Percentiles rank a stretch among this genome's conserved stretches.
phyloP scores from a whole-genome alignment of 2,329 filamentous ascomycete genomes.

The Claviceps sp. region DNA sequence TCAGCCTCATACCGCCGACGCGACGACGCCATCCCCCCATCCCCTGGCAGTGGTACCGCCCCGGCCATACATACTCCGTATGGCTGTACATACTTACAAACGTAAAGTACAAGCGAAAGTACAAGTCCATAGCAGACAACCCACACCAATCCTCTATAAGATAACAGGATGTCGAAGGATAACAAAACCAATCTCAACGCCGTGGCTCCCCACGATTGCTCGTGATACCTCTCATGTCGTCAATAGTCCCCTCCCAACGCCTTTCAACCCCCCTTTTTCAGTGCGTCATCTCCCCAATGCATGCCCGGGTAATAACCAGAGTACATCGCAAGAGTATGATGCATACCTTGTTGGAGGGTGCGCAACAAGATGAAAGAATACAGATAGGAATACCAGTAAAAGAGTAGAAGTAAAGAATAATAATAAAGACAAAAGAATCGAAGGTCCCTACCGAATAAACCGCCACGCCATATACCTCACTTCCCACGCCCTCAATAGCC shows the following conservation, averaged over 20 bases:
- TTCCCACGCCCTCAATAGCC: constrained; percentile 27
- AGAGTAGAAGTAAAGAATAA: too few species aligned
- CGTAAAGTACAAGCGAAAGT: neutral
- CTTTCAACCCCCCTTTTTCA: neutral
- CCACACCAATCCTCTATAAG: neutral
- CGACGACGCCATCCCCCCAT: neutral
- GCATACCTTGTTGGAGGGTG: too few species aligned
- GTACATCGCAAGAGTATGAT: too few species aligned
- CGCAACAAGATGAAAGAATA: too few species aligned
- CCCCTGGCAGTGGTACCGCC: neutral
- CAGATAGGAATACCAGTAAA: neutral
- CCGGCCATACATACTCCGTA: too few species aligned
- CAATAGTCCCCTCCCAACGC: neutral
- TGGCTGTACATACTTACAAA: neutral
- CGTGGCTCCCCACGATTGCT: constrained; percentile 4
- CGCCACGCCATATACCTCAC: neutral
- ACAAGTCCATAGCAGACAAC: neutral
- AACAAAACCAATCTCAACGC: neutral
- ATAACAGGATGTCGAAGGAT: neutral
- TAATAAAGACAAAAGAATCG: too few species aligned
- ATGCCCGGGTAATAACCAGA: neutral
- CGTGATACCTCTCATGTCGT: constrained; percentile 2
- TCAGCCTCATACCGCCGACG: neutral
- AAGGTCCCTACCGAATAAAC: too few species aligned
- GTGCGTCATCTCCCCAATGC: neutral